Percentiles rank a stretch among this genome's conserved stretches.
Conservation (phyloP, 345 rosid genomes). For the Rhizophora mangle region DNA sequence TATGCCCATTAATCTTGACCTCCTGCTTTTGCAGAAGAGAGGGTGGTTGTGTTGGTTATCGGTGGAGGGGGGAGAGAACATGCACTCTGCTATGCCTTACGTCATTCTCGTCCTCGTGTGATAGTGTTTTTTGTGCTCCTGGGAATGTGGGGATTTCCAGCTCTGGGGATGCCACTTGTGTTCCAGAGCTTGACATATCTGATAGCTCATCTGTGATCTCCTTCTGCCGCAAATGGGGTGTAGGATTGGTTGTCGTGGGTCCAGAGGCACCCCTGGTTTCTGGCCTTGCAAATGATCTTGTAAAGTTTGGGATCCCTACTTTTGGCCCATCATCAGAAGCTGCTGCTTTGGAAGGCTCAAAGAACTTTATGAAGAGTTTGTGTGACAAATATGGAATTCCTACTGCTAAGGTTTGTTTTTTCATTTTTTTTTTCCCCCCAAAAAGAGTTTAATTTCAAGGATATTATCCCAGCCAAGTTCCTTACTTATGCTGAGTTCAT, state of each 20-base stretch:
- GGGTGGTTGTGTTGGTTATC: constrained; percentile 72
- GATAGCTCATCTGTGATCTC: constrained; percentile 66
- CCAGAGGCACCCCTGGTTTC: constrained; percentile 96
- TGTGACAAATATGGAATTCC: constrained; percentile 87
- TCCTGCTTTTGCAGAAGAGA: constrained; percentile 42
- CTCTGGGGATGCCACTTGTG: constrained; percentile 79
- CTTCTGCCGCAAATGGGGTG: constrained; percentile 57
- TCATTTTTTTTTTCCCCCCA: background rate
- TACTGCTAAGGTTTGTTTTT: constrained; percentile 74
- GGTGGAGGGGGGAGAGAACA: constrained; percentile 99
- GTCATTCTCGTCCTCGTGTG: constrained; percentile 71
- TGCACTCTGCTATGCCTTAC: constrained; percentile 80
- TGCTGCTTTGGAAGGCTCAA: constrained; percentile 96
- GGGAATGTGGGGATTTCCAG: constrained; percentile 85
- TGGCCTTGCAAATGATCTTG: constrained; percentile 76
- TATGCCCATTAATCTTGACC: background rate
- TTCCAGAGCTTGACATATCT: constrained; percentile 59
- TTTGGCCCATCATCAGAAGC: constrained; percentile 96
- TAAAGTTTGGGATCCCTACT: constrained; percentile 63
- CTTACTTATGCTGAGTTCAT: background rate
- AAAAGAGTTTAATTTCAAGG: background rate
- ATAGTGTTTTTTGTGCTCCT: constrained; percentile 79
- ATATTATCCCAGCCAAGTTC: background rate
- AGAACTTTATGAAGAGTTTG: constrained; percentile 84
- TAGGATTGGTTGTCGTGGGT: constrained; percentile 82